These are phyloP conservation scores for Mimosa pudica DNA, from an alignment of 306 rosid species.

Conservation along the genomic window DNA sequence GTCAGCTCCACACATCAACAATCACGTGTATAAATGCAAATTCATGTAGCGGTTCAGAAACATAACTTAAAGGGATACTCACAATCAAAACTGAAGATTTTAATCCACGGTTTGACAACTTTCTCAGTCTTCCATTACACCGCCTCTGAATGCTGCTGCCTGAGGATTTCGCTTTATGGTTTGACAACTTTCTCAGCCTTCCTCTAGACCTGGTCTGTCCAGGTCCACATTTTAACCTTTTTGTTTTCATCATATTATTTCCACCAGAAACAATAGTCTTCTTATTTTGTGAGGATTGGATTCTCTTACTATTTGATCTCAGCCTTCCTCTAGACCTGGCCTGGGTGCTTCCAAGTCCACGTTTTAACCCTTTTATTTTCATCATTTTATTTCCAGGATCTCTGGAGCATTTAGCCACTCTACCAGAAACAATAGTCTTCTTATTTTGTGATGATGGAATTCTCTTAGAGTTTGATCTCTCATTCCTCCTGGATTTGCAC, in stretches of 20 bases:
- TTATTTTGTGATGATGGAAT: neutral
- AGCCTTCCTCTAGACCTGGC: slow-evolving; percentile 41
- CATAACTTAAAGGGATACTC: slow-evolving; percentile 33
- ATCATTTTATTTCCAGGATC: slow-evolving; percentile 5
- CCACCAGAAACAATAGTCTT: slow-evolving; percentile 8
- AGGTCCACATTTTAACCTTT: slow-evolving; percentile 20
- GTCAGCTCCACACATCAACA: neutral
- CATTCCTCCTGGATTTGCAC: neutral
- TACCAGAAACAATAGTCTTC: neutral
- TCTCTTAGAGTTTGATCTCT: neutral
- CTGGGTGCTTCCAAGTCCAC: slow-evolving; percentile 23
- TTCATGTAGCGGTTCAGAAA: neutral
- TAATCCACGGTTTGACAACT: slow-evolving; percentile 28
- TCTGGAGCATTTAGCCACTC: neutral
- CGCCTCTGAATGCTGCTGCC: neutral
- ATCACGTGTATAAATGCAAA: neutral
- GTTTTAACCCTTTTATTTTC: neutral
- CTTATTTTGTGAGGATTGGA: neutral
- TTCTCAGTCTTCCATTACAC: slow-evolving; percentile 19
- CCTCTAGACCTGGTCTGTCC: slow-evolving; percentile 40
- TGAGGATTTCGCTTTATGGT: neutral
- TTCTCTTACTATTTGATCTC: neutral
- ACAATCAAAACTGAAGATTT: slow-evolving; percentile 41
- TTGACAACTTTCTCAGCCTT: slow-evolving; percentile 14
- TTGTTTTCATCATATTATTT: neutral